These are phyloP conservation scores for Nepenthes mirabilis DNA, from an alignment of 148 eudicot species.

Conservation along the genomic window DNA sequence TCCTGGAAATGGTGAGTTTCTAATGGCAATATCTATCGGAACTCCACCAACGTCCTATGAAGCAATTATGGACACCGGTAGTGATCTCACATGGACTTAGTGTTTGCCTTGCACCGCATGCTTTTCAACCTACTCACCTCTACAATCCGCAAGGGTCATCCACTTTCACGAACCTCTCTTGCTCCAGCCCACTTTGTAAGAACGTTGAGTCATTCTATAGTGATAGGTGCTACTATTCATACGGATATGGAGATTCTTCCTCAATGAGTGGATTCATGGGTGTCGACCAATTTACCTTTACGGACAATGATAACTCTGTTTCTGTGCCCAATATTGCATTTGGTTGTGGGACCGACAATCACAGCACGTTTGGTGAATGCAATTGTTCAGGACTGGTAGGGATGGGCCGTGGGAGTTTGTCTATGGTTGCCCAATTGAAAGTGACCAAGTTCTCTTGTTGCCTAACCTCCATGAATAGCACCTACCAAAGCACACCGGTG, in stretches of 20 bases:
- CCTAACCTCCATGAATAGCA: conserved; percentile 9
- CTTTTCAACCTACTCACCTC: conserved; percentile 24
- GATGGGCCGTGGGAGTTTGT: conserved; percentile 29
- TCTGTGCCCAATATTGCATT: conserved; percentile 20
- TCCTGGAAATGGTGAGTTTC: not conserved
- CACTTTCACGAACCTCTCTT: conserved; percentile 10
- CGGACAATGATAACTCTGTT: conserved; percentile 5
- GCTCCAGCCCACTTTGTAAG: conserved; percentile 8
- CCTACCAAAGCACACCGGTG: not conserved
- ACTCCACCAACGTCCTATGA: not conserved
- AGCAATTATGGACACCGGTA: conserved; percentile 28
- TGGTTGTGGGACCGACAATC: conserved; percentile 29
- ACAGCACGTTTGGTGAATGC: conserved; percentile 13
- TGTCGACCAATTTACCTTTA: conserved; percentile 18
- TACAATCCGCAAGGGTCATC: conserved; percentile 29
- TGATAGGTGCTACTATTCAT: conserved; percentile 8
- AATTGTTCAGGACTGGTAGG: conserved; percentile 26
- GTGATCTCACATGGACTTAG: conserved; percentile 51
- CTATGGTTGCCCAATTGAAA: conserved; percentile 26
- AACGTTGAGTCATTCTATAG: not conserved
- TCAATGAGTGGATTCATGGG: conserved; percentile 24
- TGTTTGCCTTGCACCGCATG: conserved; percentile 39
- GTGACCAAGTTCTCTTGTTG: conserved; percentile 30
- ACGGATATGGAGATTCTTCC: conserved; percentile 22
- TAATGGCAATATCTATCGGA: not conserved